A percentile compares a stretch with the other conserved stretches of the same genome.
phyloP scores from a whole-genome alignment of 352 stramenopile species.

The Globisporangium nagaii region DNA sequence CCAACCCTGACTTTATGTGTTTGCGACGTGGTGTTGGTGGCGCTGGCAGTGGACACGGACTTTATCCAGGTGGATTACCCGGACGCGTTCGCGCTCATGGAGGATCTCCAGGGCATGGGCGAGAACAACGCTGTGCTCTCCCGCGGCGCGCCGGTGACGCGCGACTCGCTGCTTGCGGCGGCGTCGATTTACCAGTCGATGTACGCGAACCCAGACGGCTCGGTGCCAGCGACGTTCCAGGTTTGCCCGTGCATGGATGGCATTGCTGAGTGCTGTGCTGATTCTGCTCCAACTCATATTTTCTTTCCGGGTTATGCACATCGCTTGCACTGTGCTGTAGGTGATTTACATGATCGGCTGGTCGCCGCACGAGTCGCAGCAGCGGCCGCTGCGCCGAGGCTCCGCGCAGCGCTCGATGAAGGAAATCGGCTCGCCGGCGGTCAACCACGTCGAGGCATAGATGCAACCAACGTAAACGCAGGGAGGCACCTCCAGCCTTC shows the following conservation, averaged over 20 bases:
- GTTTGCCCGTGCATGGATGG: background rate
- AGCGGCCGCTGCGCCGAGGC: conserved; percentile 83
- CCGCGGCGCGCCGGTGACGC: conserved; percentile 52
- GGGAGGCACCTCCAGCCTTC: too few species aligned
- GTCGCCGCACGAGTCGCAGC: conserved; percentile 94
- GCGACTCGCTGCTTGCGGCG: conserved; percentile 91
- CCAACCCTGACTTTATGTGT: background rate
- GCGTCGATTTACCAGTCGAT: conserved; percentile 95
- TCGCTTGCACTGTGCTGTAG: background rate
- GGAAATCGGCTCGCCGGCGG: conserved; percentile 38
- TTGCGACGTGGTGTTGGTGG: background rate
- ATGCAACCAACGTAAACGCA: too few species aligned
- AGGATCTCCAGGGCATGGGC: conserved; percentile 94
- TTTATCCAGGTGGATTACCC: conserved; percentile 93
- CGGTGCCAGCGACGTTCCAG: conserved; percentile 94
- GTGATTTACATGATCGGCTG: conserved; percentile 98
- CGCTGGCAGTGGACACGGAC: conserved; percentile 91
- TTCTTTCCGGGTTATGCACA: too few species aligned
- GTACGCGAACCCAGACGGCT: conserved; percentile 83
- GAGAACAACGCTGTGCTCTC: conserved; percentile 91
- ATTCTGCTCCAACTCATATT: too few species aligned
- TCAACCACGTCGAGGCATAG: conserved; percentile 11
- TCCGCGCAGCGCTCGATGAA: conserved; percentile 75
- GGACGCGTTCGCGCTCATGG: conserved; percentile 95
- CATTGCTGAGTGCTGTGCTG: background rate